Base-by-base conservation (phyloP, 1,139 yeast species). In the Suhomyces kunorum region DNA sequence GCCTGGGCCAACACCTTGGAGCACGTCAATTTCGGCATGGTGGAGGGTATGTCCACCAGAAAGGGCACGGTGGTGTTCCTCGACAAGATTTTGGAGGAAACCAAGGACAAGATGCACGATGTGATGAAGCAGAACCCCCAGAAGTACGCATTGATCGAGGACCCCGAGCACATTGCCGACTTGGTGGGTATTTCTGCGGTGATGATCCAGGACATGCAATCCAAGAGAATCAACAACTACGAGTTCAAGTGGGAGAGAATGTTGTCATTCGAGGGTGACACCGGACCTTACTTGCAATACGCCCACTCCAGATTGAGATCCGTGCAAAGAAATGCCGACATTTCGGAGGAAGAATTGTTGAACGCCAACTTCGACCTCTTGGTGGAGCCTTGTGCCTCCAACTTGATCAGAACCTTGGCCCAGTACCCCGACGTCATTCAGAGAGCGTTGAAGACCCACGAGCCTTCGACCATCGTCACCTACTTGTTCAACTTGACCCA, bases 121-220 rank as follows among this genome's bases (percentile, higher is more conserved):
- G 97, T 92, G 43, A 94, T 94, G 98, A 83, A 83, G 69, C 84
- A 83, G 72, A 94, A 92, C 66, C 89, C 83, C 64, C 82, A 75
- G 50, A 94, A 94, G 68, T 94, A 92, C 60, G 83, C 92, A 6
- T 97, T 89, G 70, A 88, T 94, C 53, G 94, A 85, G 60, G 81
- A 92, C 61, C 98, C 99, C 29, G 98, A 94, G 47, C 82, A 83
- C 64, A 87, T 92, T 60, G 98, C 98, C 45, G 98, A 94, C 62
- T 76, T 89, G 57, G 83, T 94, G 43, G 99, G 98, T 64, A 87
- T 92, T 45, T 86, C 97, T 30, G 98, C 98, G 9, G 96, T 94
- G 45, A 90, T 94, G 96, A 87, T 94, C 59, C 98, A 94, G 74
- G 99, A 94, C 67, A 89, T 92, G 97, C 95, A 88, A 71, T 85